phyloP scores from a whole-genome alignment of 2,329 filamentous ascomycete genomes.

The Epichloe gansuensis region DNA sequence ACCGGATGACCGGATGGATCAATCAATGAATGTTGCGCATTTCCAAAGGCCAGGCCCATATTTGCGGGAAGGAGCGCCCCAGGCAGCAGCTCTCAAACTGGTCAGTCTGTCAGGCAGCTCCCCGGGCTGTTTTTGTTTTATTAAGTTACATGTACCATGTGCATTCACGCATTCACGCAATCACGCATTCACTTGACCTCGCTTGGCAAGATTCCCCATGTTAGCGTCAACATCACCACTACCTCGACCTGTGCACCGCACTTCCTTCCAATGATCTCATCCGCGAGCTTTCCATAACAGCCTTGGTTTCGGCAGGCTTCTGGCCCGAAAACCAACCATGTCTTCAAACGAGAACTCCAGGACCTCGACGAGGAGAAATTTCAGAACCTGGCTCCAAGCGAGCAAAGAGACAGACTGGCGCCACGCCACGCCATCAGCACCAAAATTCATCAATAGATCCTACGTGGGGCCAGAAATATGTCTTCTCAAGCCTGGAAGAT shows the following conservation, averaged over 20 bases:
- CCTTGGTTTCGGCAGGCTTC: background rate
- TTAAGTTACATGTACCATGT: too few relatives aligned
- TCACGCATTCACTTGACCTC: background rate
- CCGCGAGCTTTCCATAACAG: background rate
- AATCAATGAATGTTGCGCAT: too few relatives aligned
- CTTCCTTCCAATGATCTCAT: background rate
- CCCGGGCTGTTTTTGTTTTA: too few relatives aligned
- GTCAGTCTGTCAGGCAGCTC: too few relatives aligned
- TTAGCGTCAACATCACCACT: background rate
- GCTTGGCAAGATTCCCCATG: background rate
- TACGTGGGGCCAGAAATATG: conserved; percentile 59
- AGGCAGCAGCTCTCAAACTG: too few relatives aligned
- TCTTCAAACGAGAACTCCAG: conserved; percentile 22
- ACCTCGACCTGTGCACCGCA: background rate
- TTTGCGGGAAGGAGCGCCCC: background rate
- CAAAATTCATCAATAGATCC: conserved; percentile 42
- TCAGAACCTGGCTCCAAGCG: conserved; percentile 16
- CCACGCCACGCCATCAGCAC: conserved; percentile 27
- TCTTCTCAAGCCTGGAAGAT: conserved; percentile 52
- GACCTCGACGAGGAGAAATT: conserved; percentile 18
- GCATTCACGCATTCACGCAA: background rate
- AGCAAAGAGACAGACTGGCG: conserved; percentile 11
- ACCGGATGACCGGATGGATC: too few relatives aligned
- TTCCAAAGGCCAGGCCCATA: background rate
- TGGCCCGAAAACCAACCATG: conserved; percentile 14